Evolutionary conservation across 2,329 filamentous ascomycete genomes (phyloP).

Genomic region (Hypoxylon rubiginosum): DNA sequence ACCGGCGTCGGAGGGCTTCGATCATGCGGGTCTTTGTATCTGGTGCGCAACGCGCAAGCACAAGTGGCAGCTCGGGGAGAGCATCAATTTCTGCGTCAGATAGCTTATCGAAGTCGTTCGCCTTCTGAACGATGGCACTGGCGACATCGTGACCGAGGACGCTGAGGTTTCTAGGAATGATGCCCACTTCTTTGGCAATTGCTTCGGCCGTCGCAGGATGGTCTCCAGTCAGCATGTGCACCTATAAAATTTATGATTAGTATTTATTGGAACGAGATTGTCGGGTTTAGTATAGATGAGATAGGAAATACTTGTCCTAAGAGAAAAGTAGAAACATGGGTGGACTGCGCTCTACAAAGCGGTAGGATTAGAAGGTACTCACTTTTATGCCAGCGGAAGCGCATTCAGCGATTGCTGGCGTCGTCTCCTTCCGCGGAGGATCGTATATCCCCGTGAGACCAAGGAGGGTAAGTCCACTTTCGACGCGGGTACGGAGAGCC

Average conservation of each 20-base stretch:
- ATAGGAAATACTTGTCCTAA: background rate
- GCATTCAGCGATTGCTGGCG: slow-evolving; percentile 77
- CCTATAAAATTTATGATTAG: slow-evolving; percentile 20
- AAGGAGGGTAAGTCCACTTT: slow-evolving; percentile 77
- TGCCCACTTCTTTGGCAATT: slow-evolving; percentile 83
- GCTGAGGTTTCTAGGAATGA: slow-evolving; percentile 74
- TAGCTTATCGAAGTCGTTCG: slow-evolving; percentile 82
- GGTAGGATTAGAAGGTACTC: background rate
- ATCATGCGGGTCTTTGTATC: slow-evolving; percentile 94
- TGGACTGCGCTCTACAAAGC: too few species aligned
- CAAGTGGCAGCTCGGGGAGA: slow-evolving; percentile 80
- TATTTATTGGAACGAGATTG: background rate
- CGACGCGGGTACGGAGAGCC: slow-evolving; percentile 70
- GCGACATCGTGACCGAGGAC: slow-evolving; percentile 72
- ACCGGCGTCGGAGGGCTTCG: slow-evolving; percentile 83
- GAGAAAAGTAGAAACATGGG: too few species aligned
- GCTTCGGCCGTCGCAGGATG: slow-evolving; percentile 83
- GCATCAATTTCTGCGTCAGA: slow-evolving; percentile 81
- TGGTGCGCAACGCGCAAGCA: slow-evolving; percentile 86
- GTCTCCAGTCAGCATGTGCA: slow-evolving; percentile 89
- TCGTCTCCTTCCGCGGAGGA: slow-evolving; percentile 85
- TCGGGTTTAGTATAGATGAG: background rate
- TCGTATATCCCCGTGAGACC: slow-evolving; percentile 91
- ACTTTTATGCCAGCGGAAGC: slow-evolving; percentile 79
- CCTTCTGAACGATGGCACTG: slow-evolving; percentile 79